Conservation (phyloP, 805 yeast species). For the Kodamaea neixiangensis region DNA sequence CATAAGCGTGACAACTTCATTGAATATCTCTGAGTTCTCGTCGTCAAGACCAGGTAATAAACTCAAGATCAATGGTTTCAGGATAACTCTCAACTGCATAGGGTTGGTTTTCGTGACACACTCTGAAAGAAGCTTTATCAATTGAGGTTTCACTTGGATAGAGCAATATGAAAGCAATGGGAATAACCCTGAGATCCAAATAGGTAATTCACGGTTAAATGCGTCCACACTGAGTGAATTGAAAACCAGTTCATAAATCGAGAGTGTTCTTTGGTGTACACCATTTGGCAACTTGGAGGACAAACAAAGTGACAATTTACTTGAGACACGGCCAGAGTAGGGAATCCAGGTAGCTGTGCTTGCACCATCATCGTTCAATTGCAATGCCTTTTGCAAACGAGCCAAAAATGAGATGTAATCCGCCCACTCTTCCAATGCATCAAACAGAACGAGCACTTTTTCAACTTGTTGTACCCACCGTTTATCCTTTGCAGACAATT, state of each 20-base stretch:
- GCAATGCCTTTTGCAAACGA: conserved; percentile 70
- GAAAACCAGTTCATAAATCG: conserved; percentile 73
- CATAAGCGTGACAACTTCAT: conserved; percentile 57
- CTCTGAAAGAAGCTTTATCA: conserved; percentile 61
- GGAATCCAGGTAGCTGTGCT: conserved; percentile 59
- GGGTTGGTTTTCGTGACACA: conserved; percentile 36
- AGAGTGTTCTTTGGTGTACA: conserved; percentile 87
- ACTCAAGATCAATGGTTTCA: conserved; percentile 72
- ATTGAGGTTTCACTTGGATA: conserved; percentile 79
- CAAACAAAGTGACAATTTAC: conserved; percentile 73
- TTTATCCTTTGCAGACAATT: conserved; percentile 44
- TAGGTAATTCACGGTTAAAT: conserved; percentile 54
- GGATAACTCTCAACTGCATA: conserved; percentile 51
- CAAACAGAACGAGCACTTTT: conserved; percentile 73
- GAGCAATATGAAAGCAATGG: conserved; percentile 89
- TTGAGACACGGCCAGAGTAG: conserved; percentile 62
- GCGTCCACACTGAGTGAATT: conserved; percentile 56
- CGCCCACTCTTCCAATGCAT: conserved; percentile 93
- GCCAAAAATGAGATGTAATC: conserved; percentile 91
- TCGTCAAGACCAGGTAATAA: conserved; percentile 90
- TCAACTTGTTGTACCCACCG: conserved; percentile 69
- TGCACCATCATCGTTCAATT: conserved; percentile 27
- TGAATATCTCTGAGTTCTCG: conserved; percentile 82
- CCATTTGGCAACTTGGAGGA: conserved; percentile 89
- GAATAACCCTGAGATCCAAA: conserved; percentile 92